Conservation (phyloP, 139 green algal genomes). For the Tetraselmis striata region DNA sequence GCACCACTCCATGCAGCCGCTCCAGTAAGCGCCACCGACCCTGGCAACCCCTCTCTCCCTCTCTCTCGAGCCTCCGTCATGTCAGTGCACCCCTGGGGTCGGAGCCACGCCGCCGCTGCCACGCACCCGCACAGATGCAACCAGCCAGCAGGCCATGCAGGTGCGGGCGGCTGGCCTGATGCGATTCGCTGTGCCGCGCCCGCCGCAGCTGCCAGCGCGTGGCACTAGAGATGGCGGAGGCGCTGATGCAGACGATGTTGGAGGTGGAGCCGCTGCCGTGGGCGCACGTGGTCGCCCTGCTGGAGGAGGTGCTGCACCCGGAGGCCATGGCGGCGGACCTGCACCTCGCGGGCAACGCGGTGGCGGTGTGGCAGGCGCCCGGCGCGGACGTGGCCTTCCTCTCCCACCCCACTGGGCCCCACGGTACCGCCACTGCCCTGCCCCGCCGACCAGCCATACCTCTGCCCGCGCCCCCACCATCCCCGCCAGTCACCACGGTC, state of each 20-base stretch:
- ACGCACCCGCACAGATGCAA: no score
- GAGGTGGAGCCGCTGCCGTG: background rate
- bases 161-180: no score
- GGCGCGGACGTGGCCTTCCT: background rate
- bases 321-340: background rate
- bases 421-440: background rate
- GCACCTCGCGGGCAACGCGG: background rate
- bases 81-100: no score
- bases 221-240: background rate
- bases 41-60: background rate
- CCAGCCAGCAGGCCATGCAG: no score
- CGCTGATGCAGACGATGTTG: background rate
- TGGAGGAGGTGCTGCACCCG: background rate
- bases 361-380: background rate
- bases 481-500: no score
- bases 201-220: background rate
- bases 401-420: background rate
- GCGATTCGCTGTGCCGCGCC: background rate
- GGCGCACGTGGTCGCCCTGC: background rate
- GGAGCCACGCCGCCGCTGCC: no score
- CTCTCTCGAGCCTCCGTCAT: background rate
- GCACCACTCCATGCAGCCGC: background rate
- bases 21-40: background rate
- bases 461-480: background rate
- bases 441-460: no score